Conservation (phyloP, 257 asterid genomes). For the Solanum acaule region DNA sequence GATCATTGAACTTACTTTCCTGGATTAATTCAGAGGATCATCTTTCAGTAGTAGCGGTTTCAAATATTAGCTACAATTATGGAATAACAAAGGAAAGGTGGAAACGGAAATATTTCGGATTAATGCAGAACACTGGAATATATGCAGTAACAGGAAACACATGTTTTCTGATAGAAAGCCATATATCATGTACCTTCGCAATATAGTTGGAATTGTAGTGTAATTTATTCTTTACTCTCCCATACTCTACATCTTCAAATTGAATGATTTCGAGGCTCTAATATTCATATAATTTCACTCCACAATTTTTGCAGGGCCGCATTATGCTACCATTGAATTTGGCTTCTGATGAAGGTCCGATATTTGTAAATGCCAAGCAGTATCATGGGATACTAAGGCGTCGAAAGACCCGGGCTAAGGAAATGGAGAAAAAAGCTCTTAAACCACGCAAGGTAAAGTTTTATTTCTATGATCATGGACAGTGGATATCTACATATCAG, state of each 20-base stretch:
- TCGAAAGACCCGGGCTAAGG: constrained; percentile 61
- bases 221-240: neutral
- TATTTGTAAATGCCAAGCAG: constrained; percentile 79
- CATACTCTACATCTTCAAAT: neutral
- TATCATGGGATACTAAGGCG: constrained; percentile 73
- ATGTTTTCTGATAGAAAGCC: neutral
- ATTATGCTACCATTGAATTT: constrained; percentile 64
- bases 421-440: constrained; percentile 27
- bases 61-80: neutral
- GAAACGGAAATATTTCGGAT: neutral
- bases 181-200: neutral
- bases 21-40: neutral
- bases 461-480: neutral
- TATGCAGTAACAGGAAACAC: neutral
- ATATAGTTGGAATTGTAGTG: neutral
- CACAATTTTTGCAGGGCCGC: constrained; percentile 40
- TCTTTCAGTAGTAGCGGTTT: neutral
- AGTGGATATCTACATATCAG: neutral
- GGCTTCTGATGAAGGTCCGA: constrained; percentile 40
- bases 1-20: neutral
- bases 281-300: neutral
- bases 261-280: neutral
- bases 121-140: neutral
- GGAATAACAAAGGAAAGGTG: neutral
- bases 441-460: constrained; percentile 47